A percentile compares a stretch with the other conserved stretches of the same genome.
phyloP scores from a whole-genome alignment of 1,284 basidiomycete genomes.

The Marasmius sp. region DNA sequence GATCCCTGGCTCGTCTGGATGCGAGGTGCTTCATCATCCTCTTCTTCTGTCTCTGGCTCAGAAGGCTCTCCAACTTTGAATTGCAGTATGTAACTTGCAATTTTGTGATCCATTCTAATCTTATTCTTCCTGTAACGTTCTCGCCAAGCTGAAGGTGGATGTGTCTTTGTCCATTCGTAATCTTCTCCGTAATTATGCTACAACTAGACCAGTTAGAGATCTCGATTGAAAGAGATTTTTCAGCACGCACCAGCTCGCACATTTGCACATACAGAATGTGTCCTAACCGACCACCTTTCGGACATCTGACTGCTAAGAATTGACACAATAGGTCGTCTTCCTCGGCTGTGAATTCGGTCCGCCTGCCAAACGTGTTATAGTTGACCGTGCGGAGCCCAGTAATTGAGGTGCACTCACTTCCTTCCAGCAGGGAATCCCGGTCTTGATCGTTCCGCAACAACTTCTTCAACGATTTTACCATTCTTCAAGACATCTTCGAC shows the following conservation, averaged over 20 bases:
- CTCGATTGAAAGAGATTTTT: neutral
- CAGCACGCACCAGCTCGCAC: neutral
- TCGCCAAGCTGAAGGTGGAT: conserved; percentile 72
- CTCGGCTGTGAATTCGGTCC: conserved; percentile 4
- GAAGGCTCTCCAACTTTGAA: neutral
- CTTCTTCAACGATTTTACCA: neutral
- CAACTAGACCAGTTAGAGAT: too few species aligned
- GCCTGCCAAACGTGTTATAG: conserved; percentile 1
- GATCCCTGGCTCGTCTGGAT: neutral
- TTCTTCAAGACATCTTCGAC: conserved; percentile 4
- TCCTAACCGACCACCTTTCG: conserved; percentile 10
- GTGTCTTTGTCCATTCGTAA: conserved; percentile 51
- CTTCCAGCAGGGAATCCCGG: conserved; percentile 11
- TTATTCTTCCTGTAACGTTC: conserved; percentile 65
- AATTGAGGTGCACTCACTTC: neutral
- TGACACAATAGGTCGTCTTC: conserved; percentile 9
- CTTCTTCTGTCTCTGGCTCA: neutral
- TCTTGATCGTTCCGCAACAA: neutral
- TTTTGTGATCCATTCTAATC: conserved; percentile 44
- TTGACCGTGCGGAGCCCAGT: neutral
- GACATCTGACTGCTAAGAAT: conserved; percentile 5
- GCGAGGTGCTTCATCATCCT: neutral
- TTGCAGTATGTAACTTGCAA: conserved; percentile 27
- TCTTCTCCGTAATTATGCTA: neutral
- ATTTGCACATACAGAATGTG: conserved; percentile 1